Evolutionary conservation across 2,329 filamentous ascomycete species (phyloP).

Genomic region (Sporothrix pallida): DNA sequence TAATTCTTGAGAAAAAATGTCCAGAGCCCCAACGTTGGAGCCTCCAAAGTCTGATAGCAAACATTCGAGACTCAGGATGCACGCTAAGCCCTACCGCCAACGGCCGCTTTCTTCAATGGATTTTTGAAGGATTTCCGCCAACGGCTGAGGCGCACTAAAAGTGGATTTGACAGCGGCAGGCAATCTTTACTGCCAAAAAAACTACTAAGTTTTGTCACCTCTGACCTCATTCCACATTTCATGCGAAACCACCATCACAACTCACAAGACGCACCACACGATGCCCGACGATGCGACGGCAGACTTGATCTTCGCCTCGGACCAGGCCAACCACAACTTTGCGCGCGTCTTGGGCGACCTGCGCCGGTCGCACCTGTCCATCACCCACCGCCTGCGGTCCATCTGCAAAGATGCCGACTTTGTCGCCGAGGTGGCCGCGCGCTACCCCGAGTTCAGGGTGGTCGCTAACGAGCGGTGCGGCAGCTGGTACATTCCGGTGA

Average conservation of each 20-base stretch:
- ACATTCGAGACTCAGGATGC: not conserved
- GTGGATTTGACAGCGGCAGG: not conserved
- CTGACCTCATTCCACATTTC: not conserved
- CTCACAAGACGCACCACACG: not conserved
- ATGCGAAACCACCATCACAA: too few relatives aligned
- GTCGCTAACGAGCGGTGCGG: conserved; percentile 95
- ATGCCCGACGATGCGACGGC: conserved; percentile 46
- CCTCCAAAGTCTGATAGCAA: not conserved
- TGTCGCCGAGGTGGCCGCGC: conserved; percentile 64
- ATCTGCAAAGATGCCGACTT: conserved; percentile 79
- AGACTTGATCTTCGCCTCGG: conserved; percentile 55
- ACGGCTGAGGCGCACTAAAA: not conserved
- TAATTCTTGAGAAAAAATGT: too few relatives aligned
- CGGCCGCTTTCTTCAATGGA: not conserved
- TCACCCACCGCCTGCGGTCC: conserved; percentile 80
- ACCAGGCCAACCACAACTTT: conserved; percentile 66
- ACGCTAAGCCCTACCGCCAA: conserved; percentile 1
- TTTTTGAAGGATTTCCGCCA: conserved; percentile 10
- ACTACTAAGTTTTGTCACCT: not conserved
- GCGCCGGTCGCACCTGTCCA: conserved; percentile 75
- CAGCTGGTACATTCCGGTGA: conserved; percentile 80
- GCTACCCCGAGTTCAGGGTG: conserved; percentile 62
- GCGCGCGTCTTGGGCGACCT: conserved; percentile 73
- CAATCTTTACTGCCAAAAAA: not conserved
- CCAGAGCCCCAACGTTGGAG: too few relatives aligned